phyloP scores from a whole-genome alignment of 257 asterid genomes.

The Scutellaria galericulata region DNA sequence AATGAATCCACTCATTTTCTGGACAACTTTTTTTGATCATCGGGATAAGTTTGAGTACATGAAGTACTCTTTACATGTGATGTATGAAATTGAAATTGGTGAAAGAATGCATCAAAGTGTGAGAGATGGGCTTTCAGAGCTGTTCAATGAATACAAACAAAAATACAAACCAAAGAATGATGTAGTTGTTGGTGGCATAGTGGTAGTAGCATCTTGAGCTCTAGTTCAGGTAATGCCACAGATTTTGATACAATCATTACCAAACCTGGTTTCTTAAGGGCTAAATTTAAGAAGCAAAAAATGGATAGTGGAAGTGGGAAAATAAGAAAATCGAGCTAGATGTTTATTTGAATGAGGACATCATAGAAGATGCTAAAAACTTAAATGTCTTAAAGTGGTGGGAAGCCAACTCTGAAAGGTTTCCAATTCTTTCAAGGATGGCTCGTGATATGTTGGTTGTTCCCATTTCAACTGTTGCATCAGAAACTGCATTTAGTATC shows the following conservation, averaged over 20 bases:
- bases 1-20: neutral
- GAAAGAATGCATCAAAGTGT: neutral
- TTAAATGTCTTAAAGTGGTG: slow-evolving; percentile 17
- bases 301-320: neutral
- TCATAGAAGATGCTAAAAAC: neutral
- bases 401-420: neutral
- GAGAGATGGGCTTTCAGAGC: neutral
- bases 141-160: neutral
- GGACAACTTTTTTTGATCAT: slow-evolving; percentile 7
- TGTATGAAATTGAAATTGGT: neutral
- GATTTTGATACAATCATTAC: neutral
- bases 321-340: neutral
- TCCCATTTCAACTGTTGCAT: neutral
- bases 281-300: neutral
- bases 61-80: neutral
- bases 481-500: neutral
- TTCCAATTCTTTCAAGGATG: slow-evolving; percentile 12
- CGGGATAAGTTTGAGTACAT: neutral
- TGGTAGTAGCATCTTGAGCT: neutral
- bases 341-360: neutral
- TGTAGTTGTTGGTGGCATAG: neutral
- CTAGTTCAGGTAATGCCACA: neutral
- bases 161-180: neutral
- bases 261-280: neutral
- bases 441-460: neutral